Conservation (phyloP, 2,329 filamentous ascomycete species). For the Phyllosticta ampelicida region DNA sequence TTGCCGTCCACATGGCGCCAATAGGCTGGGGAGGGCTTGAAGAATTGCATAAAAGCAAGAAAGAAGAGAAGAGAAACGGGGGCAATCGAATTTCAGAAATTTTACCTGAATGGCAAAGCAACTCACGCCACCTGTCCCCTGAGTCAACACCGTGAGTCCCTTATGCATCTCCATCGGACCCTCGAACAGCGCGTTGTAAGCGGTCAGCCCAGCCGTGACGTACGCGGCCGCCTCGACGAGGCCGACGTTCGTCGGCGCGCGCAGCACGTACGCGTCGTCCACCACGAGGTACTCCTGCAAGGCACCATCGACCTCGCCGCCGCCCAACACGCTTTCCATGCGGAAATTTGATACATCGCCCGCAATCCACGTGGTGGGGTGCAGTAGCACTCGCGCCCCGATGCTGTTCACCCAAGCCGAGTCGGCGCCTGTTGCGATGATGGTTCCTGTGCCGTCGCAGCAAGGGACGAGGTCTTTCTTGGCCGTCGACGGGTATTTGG, state of each 20-base stretch:
- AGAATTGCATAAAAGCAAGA: neutral
- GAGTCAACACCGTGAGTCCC: conserved; percentile 24
- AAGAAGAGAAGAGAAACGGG: conserved; percentile 16
- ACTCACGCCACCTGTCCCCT: conserved; percentile 18
- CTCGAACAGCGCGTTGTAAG: conserved; percentile 38
- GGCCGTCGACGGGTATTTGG: neutral
- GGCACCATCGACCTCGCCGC: conserved; percentile 28
- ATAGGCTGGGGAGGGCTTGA: neutral
- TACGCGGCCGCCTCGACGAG: conserved; percentile 30
- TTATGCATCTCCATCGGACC: conserved; percentile 28
- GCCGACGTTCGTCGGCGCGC: conserved; percentile 27
- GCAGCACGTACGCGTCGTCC: conserved; percentile 30
- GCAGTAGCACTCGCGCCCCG: conserved; percentile 10
- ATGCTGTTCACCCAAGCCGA: conserved; percentile 11
- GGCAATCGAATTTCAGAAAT: neutral
- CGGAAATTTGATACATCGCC: conserved; percentile 12
- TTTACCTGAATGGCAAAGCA: conserved; percentile 11
- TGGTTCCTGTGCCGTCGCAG: conserved; percentile 16
- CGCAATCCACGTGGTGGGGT: conserved; percentile 12
- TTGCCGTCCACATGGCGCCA: neutral
- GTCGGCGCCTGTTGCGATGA: conserved; percentile 7
- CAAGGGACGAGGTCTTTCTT: conserved; percentile 11
- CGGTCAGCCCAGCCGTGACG: conserved; percentile 37
- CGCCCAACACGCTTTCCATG: conserved; percentile 10
- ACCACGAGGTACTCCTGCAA: conserved; percentile 35